Conservation (phyloP, 176 grass and related monocot genomes). For the Avena sativa region DNA sequence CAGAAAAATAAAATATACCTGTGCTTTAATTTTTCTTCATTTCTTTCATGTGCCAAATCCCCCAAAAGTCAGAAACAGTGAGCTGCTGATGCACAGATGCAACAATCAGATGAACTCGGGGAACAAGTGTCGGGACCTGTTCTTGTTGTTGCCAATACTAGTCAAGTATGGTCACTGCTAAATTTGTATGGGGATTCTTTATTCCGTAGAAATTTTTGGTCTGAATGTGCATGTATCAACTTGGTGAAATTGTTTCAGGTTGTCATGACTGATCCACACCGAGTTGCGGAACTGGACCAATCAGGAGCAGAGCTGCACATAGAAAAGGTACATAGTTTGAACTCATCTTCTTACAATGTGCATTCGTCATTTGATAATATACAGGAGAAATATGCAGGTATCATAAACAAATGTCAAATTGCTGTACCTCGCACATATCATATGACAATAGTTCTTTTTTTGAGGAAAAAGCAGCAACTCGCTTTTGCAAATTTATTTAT, state of each 20-base stretch:
- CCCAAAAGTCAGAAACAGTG: neutral
- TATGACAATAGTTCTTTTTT: neutral
- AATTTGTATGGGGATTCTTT: neutral
- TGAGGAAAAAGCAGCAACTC: too few relatives aligned
- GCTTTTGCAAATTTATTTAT: too few relatives aligned
- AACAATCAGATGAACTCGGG: neutral
- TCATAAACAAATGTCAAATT: neutral
- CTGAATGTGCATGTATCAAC: neutral
- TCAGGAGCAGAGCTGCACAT: neutral
- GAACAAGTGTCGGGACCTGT: neutral
- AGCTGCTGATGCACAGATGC: neutral
- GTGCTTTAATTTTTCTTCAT: neutral
- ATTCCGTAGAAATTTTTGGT: neutral
- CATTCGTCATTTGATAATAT: neutral
- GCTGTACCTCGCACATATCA: neutral
- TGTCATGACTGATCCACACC: neutral
- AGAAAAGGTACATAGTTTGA: neutral
- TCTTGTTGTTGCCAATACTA: neutral
- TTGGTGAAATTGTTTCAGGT: neutral
- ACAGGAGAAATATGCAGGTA: neutral
- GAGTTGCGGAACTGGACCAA: neutral
- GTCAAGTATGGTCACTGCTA: conserved; percentile 2
- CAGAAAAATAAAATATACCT: neutral
- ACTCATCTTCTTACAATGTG: neutral
- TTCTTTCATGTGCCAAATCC: neutral